Evolutionary conservation across 306 rosid species (phyloP).

Genomic region (Sicyos edulis): DNA sequence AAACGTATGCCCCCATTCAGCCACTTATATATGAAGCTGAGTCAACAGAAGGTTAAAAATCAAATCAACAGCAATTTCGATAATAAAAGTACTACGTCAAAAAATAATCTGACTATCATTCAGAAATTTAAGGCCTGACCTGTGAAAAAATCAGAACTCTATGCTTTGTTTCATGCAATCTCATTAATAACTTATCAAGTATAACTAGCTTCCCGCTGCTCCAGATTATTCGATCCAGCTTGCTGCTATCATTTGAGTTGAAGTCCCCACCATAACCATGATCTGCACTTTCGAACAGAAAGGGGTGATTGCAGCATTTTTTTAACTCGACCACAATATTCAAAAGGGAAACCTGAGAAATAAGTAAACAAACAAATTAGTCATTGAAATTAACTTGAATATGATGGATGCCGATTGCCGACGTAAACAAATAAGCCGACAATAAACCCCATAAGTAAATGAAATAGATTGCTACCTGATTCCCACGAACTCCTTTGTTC

Average conservation of each 20-base stretch:
- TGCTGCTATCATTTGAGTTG: slow-evolving; percentile 59
- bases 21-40: neutral
- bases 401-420: neutral
- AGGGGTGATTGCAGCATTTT: slow-evolving; percentile 99
- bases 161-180: slow-evolving; percentile 90
- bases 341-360: slow-evolving; percentile 81
- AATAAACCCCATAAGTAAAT: neutral
- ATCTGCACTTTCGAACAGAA: slow-evolving; percentile 98
- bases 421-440: neutral
- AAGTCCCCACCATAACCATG: slow-evolving; percentile 98
- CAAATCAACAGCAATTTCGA: neutral
- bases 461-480: slow-evolving; percentile 58
- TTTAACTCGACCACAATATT: slow-evolving; percentile 97
- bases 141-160: slow-evolving; percentile 96
- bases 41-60: neutral
- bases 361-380: neutral
- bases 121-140: slow-evolving; percentile 41
- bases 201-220: slow-evolving; percentile 98
- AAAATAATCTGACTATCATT: neutral
- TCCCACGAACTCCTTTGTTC: slow-evolving; percentile 99
- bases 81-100: neutral
- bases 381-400: neutral
- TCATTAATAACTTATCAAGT: slow-evolving; percentile 90
- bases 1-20: neutral
- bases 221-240: slow-evolving; percentile 80